Evolutionary conservation across 2,329 filamentous ascomycete species (phyloP).

Genomic region (Pyrenochaeta sp.): DNA sequence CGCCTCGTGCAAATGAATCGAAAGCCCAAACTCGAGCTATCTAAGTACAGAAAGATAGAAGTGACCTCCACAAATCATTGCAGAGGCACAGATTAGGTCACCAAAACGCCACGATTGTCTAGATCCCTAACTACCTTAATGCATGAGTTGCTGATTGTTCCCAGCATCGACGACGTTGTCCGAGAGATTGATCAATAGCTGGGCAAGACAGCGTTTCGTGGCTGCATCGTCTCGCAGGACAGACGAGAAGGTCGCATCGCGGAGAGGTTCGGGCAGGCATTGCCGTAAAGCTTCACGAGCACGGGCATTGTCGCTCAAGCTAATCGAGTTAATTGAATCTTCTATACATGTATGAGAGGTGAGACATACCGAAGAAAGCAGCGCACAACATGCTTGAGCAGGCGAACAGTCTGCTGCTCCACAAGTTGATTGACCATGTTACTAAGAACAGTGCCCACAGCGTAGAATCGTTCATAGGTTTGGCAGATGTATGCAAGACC

Average conservation of each 20-base stretch:
- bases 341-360: constrained; percentile 3
- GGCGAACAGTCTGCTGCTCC: constrained; percentile 92
- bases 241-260: constrained; percentile 95
- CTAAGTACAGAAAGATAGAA: constrained; percentile 30
- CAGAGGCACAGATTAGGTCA: constrained; percentile 9
- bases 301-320: constrained; percentile 93
- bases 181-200: constrained; percentile 93
- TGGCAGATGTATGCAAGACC: constrained; percentile 98
- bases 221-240: constrained; percentile 96
- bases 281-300: constrained; percentile 94
- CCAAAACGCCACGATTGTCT: no score
- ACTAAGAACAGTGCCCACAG: constrained; percentile 93
- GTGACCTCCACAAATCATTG: constrained; percentile 7
- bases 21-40: constrained; percentile 28
- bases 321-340: constrained; percentile 49
- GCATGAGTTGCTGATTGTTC: constrained; percentile 48
- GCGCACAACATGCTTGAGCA: constrained; percentile 96
- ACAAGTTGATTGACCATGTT: constrained; percentile 99
- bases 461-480: constrained; percentile 98
- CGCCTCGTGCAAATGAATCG: constrained; percentile 29
- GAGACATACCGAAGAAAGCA: constrained; percentile 86
- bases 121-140: constrained; percentile 27
- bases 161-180: constrained; percentile 75
- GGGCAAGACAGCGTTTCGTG: constrained; percentile 96
- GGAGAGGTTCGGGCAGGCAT: constrained; percentile 97